phyloP scores from a whole-genome alignment of 257 asterid species.

The Hygrophila difformis region DNA sequence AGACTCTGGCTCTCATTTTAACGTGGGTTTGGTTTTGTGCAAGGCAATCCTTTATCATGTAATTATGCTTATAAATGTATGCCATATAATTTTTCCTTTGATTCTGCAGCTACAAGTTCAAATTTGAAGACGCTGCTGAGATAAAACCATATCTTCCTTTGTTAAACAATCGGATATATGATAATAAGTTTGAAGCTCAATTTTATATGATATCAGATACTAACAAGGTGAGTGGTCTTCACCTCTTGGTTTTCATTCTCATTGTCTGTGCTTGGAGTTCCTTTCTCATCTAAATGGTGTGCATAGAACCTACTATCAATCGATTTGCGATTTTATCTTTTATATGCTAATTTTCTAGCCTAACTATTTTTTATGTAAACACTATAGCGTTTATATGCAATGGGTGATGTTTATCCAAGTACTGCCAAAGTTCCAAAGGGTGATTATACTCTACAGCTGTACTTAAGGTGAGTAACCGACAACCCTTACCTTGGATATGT shows the following conservation, averaged over 20 bases:
- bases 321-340: not conserved
- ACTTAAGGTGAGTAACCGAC: conserved; percentile 47
- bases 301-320: not conserved
- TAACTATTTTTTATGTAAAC: conserved; percentile 18
- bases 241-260: too few species aligned
- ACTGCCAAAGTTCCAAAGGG: conserved; percentile 86
- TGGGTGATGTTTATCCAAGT: conserved; percentile 95
- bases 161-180: conserved; percentile 91
- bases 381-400: conserved; percentile 76
- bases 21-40: conserved; percentile 45
- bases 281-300: conserved; percentile 1
- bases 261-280: not conserved
- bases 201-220: conserved; percentile 94
- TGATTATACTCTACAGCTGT: conserved; percentile 74
- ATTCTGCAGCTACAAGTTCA: conserved; percentile 80
- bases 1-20: conserved; percentile 62
- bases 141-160: conserved; percentile 83
- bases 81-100: conserved; percentile 19
- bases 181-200: conserved; percentile 92
- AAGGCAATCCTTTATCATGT: conserved; percentile 5
- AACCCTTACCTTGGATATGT: conserved; percentile 15
- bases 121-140: conserved; percentile 79
- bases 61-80: conserved; percentile 8
- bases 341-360: conserved; percentile 14
- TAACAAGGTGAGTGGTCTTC: conserved; percentile 77